phyloP scores from a whole-genome alignment of 495 filamentous ascomycete species.

The Chaetomium tenue region DNA sequence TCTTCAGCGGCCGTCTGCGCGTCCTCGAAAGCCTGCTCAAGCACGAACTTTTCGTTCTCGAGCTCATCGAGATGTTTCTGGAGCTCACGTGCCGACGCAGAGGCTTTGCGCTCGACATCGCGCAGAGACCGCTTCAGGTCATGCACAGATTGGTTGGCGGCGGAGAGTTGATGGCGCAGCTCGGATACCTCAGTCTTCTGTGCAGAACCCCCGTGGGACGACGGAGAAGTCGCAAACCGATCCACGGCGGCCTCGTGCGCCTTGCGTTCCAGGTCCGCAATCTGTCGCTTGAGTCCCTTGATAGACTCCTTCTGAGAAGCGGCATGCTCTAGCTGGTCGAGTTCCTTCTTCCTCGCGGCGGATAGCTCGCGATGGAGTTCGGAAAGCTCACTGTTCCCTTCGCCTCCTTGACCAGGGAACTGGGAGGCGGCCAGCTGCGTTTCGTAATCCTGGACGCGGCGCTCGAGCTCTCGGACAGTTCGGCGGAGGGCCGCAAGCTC shows the following conservation, averaged over 20 bases:
- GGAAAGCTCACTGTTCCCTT: slow-evolving; percentile 56
- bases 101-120: slow-evolving; percentile 66
- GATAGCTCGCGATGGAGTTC: slow-evolving; percentile 60
- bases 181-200: slow-evolving; percentile 62
- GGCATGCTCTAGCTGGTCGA: slow-evolving; percentile 61
- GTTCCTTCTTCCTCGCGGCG: slow-evolving; percentile 62
- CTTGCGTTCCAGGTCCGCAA: slow-evolving; percentile 50
- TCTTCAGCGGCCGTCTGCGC: slow-evolving; percentile 69
- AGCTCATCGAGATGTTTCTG: slow-evolving; percentile 81
- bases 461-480: slow-evolving; percentile 59
- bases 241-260: slow-evolving; percentile 46
- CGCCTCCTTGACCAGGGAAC: slow-evolving; percentile 54
- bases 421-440: slow-evolving; percentile 45
- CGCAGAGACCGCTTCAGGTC: slow-evolving; percentile 52
- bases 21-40: slow-evolving; percentile 78
- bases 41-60: slow-evolving; percentile 83
- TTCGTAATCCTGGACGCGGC: slow-evolving; percentile 58
- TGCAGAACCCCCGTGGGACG: slow-evolving; percentile 45
- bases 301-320: slow-evolving; percentile 56
- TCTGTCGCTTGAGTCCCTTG: slow-evolving; percentile 49
- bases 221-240: slow-evolving; percentile 37
- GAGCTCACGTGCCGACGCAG: slow-evolving; percentile 79
- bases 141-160: slow-evolving; percentile 58
- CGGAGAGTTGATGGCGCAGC: slow-evolving; percentile 60
- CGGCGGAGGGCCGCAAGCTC: slow-evolving; percentile 47